Conservation (phyloP, 73 alveolate species). For the Paramecium sexaurelia region DNA sequence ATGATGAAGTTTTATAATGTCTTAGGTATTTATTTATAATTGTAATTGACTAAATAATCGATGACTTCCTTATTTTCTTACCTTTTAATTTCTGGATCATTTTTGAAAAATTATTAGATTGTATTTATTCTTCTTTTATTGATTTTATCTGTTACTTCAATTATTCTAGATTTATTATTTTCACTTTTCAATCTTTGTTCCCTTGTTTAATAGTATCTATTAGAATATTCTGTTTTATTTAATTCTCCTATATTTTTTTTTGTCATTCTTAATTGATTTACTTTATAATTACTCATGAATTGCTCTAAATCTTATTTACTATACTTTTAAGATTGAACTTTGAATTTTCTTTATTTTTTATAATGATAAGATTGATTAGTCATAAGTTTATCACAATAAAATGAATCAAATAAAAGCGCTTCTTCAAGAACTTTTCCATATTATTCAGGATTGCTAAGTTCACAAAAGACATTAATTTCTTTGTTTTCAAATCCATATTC, state of each 20-base stretch:
- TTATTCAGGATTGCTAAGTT: neutral
- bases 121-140: neutral
- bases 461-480: neutral
- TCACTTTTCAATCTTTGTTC: neutral
- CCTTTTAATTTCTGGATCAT: neutral
- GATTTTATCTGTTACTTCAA: neutral
- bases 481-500: neutral
- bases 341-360: neutral
- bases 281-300: neutral
- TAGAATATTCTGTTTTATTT: neutral
- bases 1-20: neutral
- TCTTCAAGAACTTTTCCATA: constrained; percentile 5
- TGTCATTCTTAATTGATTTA: neutral
- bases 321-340: neutral
- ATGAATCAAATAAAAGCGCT: neutral
- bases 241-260: neutral
- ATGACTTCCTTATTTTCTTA: constrained; percentile 1
- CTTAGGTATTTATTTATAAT: neutral
- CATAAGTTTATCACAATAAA: neutral
- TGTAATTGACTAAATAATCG: constrained; percentile 4
- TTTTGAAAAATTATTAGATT: neutral
- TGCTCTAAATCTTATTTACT: neutral
- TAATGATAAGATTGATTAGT: neutral
- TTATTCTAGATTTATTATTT: neutral
- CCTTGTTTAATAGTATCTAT: neutral